These are phyloP conservation scores for Actinomucor elegans DNA, from an alignment of 371 early-diverging fungal species.

Conservation along the genomic window DNA sequence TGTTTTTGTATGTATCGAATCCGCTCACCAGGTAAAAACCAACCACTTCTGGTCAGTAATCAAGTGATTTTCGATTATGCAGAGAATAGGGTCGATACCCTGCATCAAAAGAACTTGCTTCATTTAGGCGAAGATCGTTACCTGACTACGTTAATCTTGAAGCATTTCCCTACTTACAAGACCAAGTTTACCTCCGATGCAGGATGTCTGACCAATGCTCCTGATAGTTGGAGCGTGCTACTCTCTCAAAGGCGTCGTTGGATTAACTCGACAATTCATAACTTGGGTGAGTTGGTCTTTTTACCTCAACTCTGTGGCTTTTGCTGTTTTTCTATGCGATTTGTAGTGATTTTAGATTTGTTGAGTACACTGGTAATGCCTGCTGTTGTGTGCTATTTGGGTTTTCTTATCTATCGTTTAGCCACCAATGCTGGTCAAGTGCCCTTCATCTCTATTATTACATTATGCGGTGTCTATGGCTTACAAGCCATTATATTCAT, in stretches of 20 bases:
- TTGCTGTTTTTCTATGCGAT: constrained; percentile 95
- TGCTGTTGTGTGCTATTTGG: constrained; percentile 83
- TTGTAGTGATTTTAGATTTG: constrained; percentile 89
- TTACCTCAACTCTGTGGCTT: constrained; percentile 90
- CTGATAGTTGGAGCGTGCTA: constrained; percentile 90
- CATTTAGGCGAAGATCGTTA: constrained; percentile 84
- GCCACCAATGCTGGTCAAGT: constrained; percentile 46
- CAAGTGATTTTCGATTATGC: constrained; percentile 92
- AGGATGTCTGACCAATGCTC: constrained; percentile 91
- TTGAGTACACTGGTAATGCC: constrained; percentile 89
- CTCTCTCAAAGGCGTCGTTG: constrained; percentile 95
- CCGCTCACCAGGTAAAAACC: constrained; percentile 48
- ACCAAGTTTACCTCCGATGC: constrained; percentile 95
- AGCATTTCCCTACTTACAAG: constrained; percentile 95
- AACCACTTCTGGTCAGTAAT: constrained; percentile 69
- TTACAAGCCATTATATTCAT: constrained; percentile 85
- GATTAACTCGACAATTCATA: constrained; percentile 97
- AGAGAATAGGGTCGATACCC: constrained; percentile 90
- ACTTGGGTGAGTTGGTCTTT: constrained; percentile 85
- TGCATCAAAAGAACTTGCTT: constrained; percentile 92
- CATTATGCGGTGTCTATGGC: constrained; percentile 77
- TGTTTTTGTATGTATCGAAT: constrained; percentile 89
- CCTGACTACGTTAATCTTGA: constrained; percentile 96
- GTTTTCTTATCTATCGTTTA: constrained; percentile 61
- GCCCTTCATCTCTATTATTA: constrained; percentile 58